Base-by-base conservation (phyloP, 306 rosid species). In the Trifolium pratense region DNA sequence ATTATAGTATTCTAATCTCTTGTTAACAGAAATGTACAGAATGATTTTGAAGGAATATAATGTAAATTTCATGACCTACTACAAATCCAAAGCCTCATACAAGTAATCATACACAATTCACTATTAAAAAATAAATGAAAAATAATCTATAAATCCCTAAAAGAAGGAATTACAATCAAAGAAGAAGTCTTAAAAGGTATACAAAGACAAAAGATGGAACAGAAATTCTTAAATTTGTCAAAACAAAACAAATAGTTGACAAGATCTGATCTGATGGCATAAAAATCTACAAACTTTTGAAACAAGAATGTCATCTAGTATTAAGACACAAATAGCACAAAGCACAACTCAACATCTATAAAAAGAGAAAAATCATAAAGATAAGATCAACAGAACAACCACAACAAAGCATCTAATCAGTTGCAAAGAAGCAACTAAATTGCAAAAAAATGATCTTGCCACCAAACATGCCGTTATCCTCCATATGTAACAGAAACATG, bases 381-480 rank as follows among this genome's bases (percentile, higher is more conserved):
- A 75, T 57, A 18, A 57, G 34, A 40, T 65, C 18, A 56, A 70
- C 31, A 16, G 5, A 68, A 66, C 23, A 76, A 49, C 46, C 53
- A 29, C 60, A 70, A 67, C 70, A 71, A 62, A 10, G 10, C 42
- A 55, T 71, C 75, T 49, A 62, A 79, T 51, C 21, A 63, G 76
- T 64, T 67, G 29, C 75, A 83, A 65, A 74, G 39, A 82, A 53
- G 76, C 73, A 76, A 55, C 43, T 39, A 71, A 29, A 64, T 68
- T 57, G 55, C 87, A 71, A 3, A 29, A 29, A 53, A 7, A 58
- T 63, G 16, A 77, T 78, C 45, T 72, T 75, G 9, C 81, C 39
- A 36, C 39, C 69, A 81, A 67, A 14, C 57, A 55, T 76, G 73
- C 73, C 77, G 67, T 82, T 82, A 76, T 80, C 9, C 69, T 70